Conservation (phyloP, 1,139 yeast species). For the Yamadazyma triangularis region DNA sequence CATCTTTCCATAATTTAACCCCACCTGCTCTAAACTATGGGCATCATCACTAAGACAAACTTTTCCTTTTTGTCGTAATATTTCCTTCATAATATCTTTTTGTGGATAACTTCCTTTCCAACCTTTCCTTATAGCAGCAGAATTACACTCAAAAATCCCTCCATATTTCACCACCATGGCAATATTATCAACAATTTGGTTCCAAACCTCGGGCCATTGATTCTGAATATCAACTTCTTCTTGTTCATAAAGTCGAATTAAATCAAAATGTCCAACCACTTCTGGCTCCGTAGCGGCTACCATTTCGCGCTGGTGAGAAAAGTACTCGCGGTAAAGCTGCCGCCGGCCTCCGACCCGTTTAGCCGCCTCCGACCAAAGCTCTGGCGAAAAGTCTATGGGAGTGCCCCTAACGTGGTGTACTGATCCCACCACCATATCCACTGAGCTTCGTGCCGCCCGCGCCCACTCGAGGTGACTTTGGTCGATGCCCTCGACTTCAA, state of each 20-base stretch:
- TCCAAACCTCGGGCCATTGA: slow-evolving; percentile 75
- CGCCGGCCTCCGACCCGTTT: too few relatives aligned
- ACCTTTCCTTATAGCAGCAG: slow-evolving; percentile 87
- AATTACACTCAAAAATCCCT: slow-evolving; percentile 77
- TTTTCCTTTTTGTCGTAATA: slow-evolving; percentile 46
- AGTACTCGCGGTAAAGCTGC: slow-evolving; percentile 56
- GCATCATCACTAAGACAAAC: slow-evolving; percentile 92
- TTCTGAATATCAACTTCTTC: slow-evolving; percentile 29
- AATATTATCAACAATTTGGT: slow-evolving; percentile 53
- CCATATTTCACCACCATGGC: slow-evolving; percentile 52
- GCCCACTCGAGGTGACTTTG: slow-evolving; percentile 55
- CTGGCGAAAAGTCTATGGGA: slow-evolving; percentile 74
- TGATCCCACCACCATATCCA: slow-evolving; percentile 81
- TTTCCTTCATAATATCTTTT: slow-evolving; percentile 53
- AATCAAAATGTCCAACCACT: slow-evolving; percentile 87
- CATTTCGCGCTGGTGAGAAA: slow-evolving; percentile 61
- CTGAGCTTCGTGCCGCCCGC: slow-evolving; percentile 28
- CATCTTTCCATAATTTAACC: slow-evolving; percentile 64
- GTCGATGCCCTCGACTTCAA: slow-evolving; percentile 83
- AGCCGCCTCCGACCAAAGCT: slow-evolving; percentile 50
- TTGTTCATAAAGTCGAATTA: slow-evolving; percentile 57
- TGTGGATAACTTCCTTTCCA: slow-evolving; percentile 85
- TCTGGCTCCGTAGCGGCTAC: slow-evolving; percentile 52
- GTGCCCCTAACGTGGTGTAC: slow-evolving; percentile 76
- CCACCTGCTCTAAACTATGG: slow-evolving; percentile 77